Evolutionary conservation across 495 filamentous ascomycete genomes (phyloP).

Genomic region (Talaromyces thailandensis): DNA sequence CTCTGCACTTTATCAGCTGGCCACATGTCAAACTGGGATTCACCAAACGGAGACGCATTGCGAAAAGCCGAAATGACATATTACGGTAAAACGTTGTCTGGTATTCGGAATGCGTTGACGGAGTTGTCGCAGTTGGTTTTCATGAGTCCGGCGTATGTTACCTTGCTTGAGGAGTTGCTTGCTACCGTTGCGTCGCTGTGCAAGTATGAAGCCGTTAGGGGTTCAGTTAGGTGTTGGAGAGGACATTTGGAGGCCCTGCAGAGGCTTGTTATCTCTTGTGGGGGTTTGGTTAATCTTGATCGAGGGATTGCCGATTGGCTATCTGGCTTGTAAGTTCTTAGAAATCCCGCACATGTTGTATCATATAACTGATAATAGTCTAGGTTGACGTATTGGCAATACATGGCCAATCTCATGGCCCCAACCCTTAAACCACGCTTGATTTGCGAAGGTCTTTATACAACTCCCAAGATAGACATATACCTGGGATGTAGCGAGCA

Average conservation of each 20-base stretch:
- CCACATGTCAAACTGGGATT: conserved; percentile 29
- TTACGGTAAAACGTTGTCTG: conserved; percentile 29
- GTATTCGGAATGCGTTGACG: conserved; percentile 21
- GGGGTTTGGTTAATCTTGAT: conserved; percentile 25
- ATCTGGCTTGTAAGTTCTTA: conserved; percentile 24
- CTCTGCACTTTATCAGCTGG: conserved; percentile 35
- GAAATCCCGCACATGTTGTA: not conserved
- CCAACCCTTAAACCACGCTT: conserved; percentile 16
- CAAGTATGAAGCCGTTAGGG: conserved; percentile 37
- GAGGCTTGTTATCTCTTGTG: conserved; percentile 27
- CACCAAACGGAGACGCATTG: conserved; percentile 10
- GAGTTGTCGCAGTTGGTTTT: conserved; percentile 5
- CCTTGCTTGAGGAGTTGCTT: conserved; percentile 27
- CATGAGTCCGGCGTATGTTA: conserved; percentile 7
- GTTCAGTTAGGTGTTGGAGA: conserved; percentile 35
- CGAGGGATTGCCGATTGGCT: conserved; percentile 28
- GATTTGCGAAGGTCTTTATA: conserved; percentile 16
- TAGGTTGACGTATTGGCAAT: conserved; percentile 32
- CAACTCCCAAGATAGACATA: conserved; percentile 27
- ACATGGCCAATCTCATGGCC: conserved; percentile 32
- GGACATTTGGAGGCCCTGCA: conserved; percentile 33
- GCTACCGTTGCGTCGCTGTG: conserved; percentile 33
- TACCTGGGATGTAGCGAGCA: conserved; percentile 39
- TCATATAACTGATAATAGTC: not conserved
- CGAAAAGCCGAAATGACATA: conserved; percentile 22